These are phyloP conservation scores for Solanum lycopersicoides DNA, from an alignment of 257 asterid species.

Conservation along the genomic window DNA sequence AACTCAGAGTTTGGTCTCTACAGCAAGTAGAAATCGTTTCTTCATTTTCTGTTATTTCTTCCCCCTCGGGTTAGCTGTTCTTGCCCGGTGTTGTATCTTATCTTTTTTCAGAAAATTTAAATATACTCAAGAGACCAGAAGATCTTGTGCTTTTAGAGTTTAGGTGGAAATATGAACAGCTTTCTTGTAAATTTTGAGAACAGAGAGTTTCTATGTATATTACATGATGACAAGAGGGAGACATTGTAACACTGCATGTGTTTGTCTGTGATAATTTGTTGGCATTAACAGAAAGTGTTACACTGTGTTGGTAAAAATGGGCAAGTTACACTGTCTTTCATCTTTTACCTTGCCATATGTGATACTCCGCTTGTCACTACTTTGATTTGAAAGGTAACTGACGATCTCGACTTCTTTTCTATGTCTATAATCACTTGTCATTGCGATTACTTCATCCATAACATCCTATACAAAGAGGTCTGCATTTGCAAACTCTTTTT, in stretches of 20 bases:
- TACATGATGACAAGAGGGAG: not conserved
- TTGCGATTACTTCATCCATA: not conserved
- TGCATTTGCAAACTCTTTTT: not conserved
- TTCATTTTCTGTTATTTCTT: not conserved
- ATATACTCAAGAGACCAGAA: not conserved
- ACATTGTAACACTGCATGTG: not conserved
- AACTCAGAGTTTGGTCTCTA: not conserved
- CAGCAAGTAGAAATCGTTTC: not conserved
- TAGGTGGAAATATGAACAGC: not conserved
- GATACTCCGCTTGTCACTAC: not conserved
- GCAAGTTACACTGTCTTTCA: not conserved
- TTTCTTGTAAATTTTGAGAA: not conserved
- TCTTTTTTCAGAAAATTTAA: not conserved
- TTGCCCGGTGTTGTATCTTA: not conserved
- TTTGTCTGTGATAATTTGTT: not conserved
- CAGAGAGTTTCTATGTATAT: not conserved
- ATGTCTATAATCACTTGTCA: not conserved
- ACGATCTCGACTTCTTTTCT: not conserved
- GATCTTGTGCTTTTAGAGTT: not conserved
- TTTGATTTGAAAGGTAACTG: not conserved
- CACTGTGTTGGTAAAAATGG: not conserved
- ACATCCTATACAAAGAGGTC: not conserved
- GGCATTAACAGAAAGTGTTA: not conserved
- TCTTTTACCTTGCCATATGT: not conserved
- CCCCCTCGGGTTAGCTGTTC: not conserved